A percentile compares a stretch with the other conserved stretches of the same genome.
Evolutionary conservation across 116 monocot genomes (phyloP).

Genomic region (Iris pallida): DNA sequence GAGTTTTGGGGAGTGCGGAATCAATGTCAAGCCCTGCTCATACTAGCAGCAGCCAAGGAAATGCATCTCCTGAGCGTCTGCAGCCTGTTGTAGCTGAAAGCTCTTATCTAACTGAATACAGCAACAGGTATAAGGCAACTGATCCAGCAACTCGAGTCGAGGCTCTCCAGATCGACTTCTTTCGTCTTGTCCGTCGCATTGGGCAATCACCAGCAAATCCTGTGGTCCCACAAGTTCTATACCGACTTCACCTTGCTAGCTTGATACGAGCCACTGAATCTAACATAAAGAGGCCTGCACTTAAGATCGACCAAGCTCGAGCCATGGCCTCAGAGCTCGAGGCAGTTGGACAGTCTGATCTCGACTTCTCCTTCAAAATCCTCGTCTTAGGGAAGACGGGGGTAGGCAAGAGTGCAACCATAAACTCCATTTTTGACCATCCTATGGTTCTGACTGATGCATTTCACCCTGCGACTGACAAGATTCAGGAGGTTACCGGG

Average conservation of each 20-base stretch:
- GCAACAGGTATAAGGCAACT: conserved; percentile 9
- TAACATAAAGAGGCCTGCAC: conserved; percentile 24
- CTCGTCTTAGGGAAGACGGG: conserved; percentile 92
- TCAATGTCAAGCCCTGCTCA: conserved; percentile 1
- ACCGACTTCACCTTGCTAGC: conserved; percentile 78
- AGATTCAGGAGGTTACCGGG: conserved; percentile 65
- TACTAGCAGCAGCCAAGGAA: conserved; percentile 18
- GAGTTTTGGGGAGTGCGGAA: conserved; percentile 6
- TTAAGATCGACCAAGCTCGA: conserved; percentile 48
- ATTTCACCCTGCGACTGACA: conserved; percentile 59
- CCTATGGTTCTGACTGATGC: conserved; percentile 49
- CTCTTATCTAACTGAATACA: conserved; percentile 20
- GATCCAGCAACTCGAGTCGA: conserved; percentile 60
- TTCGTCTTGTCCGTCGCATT: conserved; percentile 68
- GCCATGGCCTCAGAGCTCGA: conserved; percentile 61
- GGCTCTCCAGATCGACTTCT: conserved; percentile 60
- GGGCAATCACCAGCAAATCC: conserved; percentile 48
- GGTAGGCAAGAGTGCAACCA: conserved; percentile 91
- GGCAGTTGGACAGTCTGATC: conserved; percentile 25
- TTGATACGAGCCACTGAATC: conserved; percentile 67
- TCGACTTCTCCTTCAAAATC: conserved; percentile 71
- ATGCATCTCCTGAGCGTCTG: conserved; percentile 9
- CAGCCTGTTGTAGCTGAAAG: conserved; percentile 21
- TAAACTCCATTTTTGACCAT: conserved; percentile 85
- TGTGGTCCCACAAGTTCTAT: conserved; percentile 63